Base-by-base conservation (phyloP, 1,284 basidiomycete species). In the Trichosporon coremiiforme region DNA sequence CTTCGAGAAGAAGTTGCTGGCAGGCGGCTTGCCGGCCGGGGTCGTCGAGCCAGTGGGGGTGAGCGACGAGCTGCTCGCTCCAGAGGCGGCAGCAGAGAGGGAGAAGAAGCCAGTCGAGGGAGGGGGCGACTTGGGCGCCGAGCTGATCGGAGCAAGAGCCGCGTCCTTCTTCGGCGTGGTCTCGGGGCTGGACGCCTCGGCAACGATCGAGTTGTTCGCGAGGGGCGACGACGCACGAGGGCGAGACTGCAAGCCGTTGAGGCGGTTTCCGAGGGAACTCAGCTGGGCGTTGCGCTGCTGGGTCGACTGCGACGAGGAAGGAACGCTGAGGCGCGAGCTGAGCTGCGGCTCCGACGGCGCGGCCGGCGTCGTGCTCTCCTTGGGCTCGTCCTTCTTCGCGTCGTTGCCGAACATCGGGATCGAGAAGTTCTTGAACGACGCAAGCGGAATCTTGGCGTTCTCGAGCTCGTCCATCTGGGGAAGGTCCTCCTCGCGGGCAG, bases 401-500 rank as follows among this genome's bases (percentile, higher is more conserved):
- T 70, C 67, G 45, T 17, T 22, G 33, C 66, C 66, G 33, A 79
- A 71, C 4, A 70, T 68, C 9, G 72, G 73, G 67, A 80, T 79
- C 10, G 75, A 74, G 66, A 82, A 75, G 57, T 76, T 76, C 20
- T 77, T 76, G 71, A 83, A 79, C n/a, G 76, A 79, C 17, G 77
- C 75, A 10, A 78, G 68, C 3, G 79, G 73, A 47, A 79, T 78
- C 71, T 79, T 81, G n/a, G 71, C 71, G 38, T 75, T 68, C 68
- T 82, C 80, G 67, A 83, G 73, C 67, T 81, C 80, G 25, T 79
- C 80, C 80, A 80, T 78, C 47, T 77, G 73, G 2, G 81, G 81
- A 63, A 83, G 70, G 72, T 83, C 82, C 70, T 83, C 82, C 33
- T 83, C 82, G 29, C 75, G 76, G 6, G 82, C 82, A 0, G 82